Evolutionary conservation across 1,139 yeast species (phyloP), one percentile per base, ranked within the genome.

Genomic region (Zygoascus hellenicus): DNA sequence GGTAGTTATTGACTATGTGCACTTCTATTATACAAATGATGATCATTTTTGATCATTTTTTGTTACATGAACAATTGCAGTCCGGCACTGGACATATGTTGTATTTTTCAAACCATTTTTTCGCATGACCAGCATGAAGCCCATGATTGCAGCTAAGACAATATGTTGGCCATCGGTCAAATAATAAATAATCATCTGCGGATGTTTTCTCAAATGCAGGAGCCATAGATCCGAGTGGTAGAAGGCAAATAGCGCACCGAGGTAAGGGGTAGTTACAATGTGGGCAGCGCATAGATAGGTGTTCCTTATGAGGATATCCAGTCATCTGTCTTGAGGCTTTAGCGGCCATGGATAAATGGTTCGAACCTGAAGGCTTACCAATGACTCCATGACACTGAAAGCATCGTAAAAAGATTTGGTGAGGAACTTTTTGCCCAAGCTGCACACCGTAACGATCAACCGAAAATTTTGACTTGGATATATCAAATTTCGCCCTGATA

Each of bases 11-110:
- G 22, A 19, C 26, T 36, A 7, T 9, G 3, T 17, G 26, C 29
- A 14, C 38, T 19, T 17, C 13, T 9, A 19, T 15, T 36, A 22
- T 17, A 26, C 14, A n/a, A 19, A 22, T n/a, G 13, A 35, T 28
- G n/a, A n/a, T n/a, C n/a, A n/a, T n/a, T n/a, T n/a, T n/a, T 7
- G 10, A 7, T 47, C 49, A 55, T 28, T 46, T 49, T 10, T 50
- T 49, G 56, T 80, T 85, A 63, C 97, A 90, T 45, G 80, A 71
- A 61, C 97, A 92, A 43, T 75, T 73, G 59, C 97, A 92, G 46
- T 89, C 96, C 0, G 97, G 96, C 2, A 90, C 96, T 0, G 98
- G 97, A 61, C 98, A 92, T 2, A 86, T 78, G 49, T 77, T 78
- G 58, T 90, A 96, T 62, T 82, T 83, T 15, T 83, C 76, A 61